phyloP scores from a whole-genome alignment of 176 grass and related monocot genomes.

The Carex pumila region DNA sequence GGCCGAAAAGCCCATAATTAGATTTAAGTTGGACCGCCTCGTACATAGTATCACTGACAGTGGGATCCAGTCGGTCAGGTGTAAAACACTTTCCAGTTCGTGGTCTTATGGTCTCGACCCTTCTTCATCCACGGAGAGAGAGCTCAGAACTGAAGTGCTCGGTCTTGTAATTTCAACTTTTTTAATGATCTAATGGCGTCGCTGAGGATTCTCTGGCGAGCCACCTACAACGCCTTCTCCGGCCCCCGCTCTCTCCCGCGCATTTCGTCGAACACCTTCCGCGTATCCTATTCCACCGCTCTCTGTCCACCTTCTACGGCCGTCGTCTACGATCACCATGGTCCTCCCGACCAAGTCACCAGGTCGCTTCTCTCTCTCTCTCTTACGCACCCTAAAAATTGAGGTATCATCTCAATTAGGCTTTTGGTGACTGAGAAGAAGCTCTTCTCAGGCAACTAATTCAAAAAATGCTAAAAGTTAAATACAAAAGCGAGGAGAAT shows the following conservation, averaged over 20 bases:
- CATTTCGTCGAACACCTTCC: conserved; percentile 27
- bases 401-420: too few relatives aligned
- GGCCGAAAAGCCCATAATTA: too few relatives aligned
- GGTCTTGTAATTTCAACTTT: neutral
- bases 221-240: neutral
- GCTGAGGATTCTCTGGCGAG: neutral
- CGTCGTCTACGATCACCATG: conserved; percentile 64
- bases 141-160: too few relatives aligned
- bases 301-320: conserved; percentile 54
- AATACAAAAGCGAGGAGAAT: too few relatives aligned
- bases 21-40: too few relatives aligned
- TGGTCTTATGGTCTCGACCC: too few relatives aligned
- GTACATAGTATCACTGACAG: neutral
- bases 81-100: too few relatives aligned
- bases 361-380: conserved; percentile 12
- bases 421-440: too few relatives aligned
- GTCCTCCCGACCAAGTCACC: conserved; percentile 54
- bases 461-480: too few relatives aligned
- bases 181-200: conserved; percentile 1
- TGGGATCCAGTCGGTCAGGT: neutral
- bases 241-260: neutral
- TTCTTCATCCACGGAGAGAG: too few relatives aligned
- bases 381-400: too few relatives aligned
- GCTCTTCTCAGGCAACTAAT: too few relatives aligned
- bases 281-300: conserved; percentile 18